Percentiles rank a stretch among this genome's conserved stretches.
Conservation (phyloP, 306 rosid genomes). For the Ammopiptanthus mongolicus region DNA sequence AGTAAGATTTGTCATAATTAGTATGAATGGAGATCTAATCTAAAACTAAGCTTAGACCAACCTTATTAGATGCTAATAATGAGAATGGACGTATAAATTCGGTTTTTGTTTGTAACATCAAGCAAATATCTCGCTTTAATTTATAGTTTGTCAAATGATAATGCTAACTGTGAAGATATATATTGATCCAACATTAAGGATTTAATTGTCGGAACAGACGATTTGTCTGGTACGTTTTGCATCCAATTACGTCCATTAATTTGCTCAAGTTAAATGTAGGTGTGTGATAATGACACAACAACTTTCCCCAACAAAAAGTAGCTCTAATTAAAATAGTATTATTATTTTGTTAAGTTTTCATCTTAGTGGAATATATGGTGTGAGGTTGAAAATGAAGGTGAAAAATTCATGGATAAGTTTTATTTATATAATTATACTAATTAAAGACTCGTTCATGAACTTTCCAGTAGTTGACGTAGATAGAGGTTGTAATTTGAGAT, state of each 20-base stretch:
- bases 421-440: no score
- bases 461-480: background rate
- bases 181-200: conserved; percentile 16
- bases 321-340: background rate
- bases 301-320: background rate
- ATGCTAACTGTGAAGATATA: background rate
- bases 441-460: no score
- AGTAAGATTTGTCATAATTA: background rate
- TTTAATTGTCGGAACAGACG: conserved; percentile 21
- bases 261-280: background rate
- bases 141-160: background rate
- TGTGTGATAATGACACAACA: background rate
- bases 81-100: no score
- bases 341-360: background rate
- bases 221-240: conserved; percentile 4
- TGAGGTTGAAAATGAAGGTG: background rate
- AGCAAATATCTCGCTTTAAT: background rate
- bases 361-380: background rate
- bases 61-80: conserved; percentile 19
- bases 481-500: background rate
- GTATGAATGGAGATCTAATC: background rate
- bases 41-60: background rate
- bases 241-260: background rate
- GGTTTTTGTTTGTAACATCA: background rate
- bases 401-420: no score